Base-by-base conservation (phyloP, 2,329 filamentous ascomycete species). In the Fusarium nygamai region DNA sequence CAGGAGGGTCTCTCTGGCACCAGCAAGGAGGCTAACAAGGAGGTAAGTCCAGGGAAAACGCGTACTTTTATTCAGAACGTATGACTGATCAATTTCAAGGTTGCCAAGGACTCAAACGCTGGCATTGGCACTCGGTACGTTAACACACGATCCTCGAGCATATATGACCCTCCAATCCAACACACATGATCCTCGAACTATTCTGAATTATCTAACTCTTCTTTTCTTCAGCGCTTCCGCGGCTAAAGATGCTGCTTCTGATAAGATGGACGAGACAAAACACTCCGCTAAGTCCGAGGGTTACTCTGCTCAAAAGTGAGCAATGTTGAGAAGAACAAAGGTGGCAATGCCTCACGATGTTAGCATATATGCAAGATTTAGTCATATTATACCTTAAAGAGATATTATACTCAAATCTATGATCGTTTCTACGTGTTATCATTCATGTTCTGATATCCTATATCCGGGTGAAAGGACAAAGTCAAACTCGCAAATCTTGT, bases 11-110 rank as follows among this genome's bases (percentile, higher is more conserved):
- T 86, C 72, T 84, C 85, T 71, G 86, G 87, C 75, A 84, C 88
- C 71, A 89, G 86, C 84, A 92, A 93, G 89, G 90, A 92, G 85
- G 85, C 85, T 85, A 92, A 93, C 89, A 92, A 93, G 89, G 81
- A 87, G 75, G 50, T 54, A 27, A 27, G 50, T 9, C 33, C 17
- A 9, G 7, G 29, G 47, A 50, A 17, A 16, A n/a, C 20, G n/a
- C 48, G 24, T 20, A 8, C 6, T 10, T 19, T 24, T 44, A 16
- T 10, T 44, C 43, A 27, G 24, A 27, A 27, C 43, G 11, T 19
- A 27, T 19, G 24, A 19, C 11, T 46, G 2, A 46, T 27, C 43
- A 19, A 27, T 19, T 20, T 46, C n/a, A 27, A 46, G 43, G 46
- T 47, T 7, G 44, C 44, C 19, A 47, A 47, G 27, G 44, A 47